A percentile compares a stretch with the other conserved stretches of the same genome.
Conservation (phyloP, 2,329 filamentous ascomycete genomes). For the Trichoderma sp. region DNA sequence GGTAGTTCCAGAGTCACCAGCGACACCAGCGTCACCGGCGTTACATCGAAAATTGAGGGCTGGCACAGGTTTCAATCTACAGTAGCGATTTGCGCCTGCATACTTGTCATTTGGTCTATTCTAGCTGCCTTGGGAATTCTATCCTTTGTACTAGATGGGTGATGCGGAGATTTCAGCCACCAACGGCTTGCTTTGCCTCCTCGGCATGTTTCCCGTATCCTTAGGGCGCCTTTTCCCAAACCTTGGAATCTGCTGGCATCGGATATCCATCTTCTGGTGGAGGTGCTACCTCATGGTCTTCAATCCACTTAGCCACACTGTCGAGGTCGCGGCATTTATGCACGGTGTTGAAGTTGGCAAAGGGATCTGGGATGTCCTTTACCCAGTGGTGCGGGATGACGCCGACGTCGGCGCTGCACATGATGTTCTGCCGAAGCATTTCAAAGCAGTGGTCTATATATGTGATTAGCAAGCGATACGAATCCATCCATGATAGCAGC, state of each 20-base stretch:
- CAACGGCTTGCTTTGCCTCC: too few relatives aligned
- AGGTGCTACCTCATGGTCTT: not conserved
- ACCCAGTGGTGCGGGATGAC: slow-evolving; percentile 8
- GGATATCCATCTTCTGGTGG: not conserved
- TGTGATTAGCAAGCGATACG: not conserved
- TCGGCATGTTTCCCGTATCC: too few relatives aligned
- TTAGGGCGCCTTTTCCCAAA: not conserved
- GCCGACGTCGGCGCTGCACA: slow-evolving; percentile 2
- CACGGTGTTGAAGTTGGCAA: slow-evolving; percentile 4
- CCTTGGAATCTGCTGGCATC: not conserved
- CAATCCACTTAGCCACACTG: not conserved
- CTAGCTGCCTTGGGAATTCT: too few relatives aligned
- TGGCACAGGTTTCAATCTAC: too few relatives aligned
- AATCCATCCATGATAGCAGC: too few relatives aligned
- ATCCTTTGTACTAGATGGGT: too few relatives aligned
- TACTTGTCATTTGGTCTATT: too few relatives aligned
- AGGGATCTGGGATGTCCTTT: slow-evolving; percentile 1
- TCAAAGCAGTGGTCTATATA: slow-evolving; percentile 7
- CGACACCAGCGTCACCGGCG: too few relatives aligned
- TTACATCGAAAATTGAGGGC: too few relatives aligned
- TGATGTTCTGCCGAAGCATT: slow-evolving; percentile 9
- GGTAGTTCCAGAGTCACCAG: too few relatives aligned
- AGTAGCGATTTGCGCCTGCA: too few relatives aligned
- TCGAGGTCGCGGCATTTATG: slow-evolving; percentile 6
- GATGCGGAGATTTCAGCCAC: too few relatives aligned